Conservation (phyloP, 305 asterid species). For the Fraxinus sp. region DNA sequence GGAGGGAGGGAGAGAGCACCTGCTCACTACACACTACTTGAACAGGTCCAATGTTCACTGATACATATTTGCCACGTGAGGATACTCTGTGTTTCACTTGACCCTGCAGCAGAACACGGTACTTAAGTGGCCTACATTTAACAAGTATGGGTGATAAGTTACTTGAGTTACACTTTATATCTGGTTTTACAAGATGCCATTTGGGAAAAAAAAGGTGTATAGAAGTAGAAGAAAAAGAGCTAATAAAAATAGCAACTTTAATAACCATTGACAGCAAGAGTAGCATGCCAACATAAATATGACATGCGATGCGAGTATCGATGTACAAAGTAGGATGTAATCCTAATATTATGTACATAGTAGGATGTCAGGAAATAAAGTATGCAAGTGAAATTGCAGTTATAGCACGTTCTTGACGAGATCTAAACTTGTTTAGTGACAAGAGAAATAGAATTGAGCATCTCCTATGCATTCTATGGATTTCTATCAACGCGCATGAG, state of each 20-base stretch:
- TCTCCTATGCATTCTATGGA: no score
- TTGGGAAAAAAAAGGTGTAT: background rate
- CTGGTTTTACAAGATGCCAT: background rate
- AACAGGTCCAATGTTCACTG: constrained; percentile 94
- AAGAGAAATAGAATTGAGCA: background rate
- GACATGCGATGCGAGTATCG: background rate
- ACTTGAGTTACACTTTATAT: background rate
- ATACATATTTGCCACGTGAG: constrained; percentile 90
- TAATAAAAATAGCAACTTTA: background rate
- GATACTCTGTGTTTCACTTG: constrained; percentile 89
- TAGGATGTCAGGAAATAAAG: background rate
- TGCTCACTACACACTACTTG: constrained; percentile 93
- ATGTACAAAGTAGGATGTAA: background rate
- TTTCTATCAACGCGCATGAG: no score
- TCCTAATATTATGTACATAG: background rate
- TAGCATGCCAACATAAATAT: background rate
- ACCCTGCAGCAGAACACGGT: constrained; percentile 49
- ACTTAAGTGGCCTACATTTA: background rate
- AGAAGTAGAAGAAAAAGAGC: background rate
- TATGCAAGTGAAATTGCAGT: background rate
- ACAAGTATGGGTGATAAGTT: background rate
- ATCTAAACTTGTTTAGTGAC: background rate
- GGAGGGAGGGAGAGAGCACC: constrained; percentile 41
- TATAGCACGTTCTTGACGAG: background rate
- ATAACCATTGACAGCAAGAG: background rate